Evolutionary conservation across 2,329 filamentous ascomycete genomes (phyloP).

Genomic region (Ascochyta koolunga): DNA sequence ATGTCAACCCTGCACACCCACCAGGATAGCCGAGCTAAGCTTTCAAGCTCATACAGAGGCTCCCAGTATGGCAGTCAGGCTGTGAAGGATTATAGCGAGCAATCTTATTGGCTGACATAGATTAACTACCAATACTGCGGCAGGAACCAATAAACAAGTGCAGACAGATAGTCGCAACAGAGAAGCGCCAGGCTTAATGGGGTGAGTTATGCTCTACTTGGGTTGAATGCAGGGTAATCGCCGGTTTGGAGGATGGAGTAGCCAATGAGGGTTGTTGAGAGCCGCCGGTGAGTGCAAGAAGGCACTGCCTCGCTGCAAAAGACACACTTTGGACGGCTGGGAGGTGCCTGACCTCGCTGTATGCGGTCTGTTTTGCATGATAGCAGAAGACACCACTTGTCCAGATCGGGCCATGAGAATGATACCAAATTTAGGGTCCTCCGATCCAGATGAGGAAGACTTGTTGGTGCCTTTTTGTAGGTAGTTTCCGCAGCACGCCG

Average conservation of each 20-base stretch:
- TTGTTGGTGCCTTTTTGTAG: not conserved
- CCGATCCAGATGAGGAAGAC: not conserved
- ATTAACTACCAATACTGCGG: slow-evolving; percentile 10
- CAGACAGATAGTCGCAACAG: slow-evolving; percentile 2
- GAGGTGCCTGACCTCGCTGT: not conserved
- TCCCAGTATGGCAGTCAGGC: not conserved
- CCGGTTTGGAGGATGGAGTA: not conserved
- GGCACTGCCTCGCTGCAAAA: slow-evolving; percentile 10
- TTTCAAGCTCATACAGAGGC: not conserved
- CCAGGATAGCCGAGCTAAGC: slow-evolving; percentile 7
- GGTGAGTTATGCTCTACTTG: slow-evolving; percentile 7
- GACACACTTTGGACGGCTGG: not conserved
- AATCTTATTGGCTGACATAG: slow-evolving; percentile 3
- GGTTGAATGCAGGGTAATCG: not conserved
- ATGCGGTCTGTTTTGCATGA: not conserved
- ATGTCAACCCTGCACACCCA: not conserved
- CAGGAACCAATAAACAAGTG: slow-evolving; percentile 10
- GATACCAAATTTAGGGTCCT: slow-evolving; percentile 1
- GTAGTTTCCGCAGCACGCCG: not conserved
- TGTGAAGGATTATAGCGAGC: not conserved
- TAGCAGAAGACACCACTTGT: not conserved
- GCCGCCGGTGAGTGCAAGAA: not conserved
- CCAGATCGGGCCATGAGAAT: not conserved
- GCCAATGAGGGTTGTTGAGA: not conserved
- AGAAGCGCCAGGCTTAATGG: not conserved